Evolutionary conservation across 768 basidiomycete genomes (phyloP), one percentile per base, ranked within the genome.

Genomic region (Mycena pura): DNA sequence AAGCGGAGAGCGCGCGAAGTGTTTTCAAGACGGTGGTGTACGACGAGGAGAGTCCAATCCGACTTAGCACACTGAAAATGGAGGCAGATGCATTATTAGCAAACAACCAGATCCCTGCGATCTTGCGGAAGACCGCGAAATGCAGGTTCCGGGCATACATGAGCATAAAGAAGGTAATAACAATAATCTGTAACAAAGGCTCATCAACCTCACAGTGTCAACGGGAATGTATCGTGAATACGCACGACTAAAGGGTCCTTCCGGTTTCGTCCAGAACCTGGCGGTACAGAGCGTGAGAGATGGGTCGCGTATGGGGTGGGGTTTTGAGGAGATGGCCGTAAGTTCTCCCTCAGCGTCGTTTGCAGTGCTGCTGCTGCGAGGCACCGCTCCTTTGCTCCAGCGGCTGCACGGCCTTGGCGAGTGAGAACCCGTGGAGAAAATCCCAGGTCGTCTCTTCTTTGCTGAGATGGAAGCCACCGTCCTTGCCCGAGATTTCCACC

Each of bases 101-200:
- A 29, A 69, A 70, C 3, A 70, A 57, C 57, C 57, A 63, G 11
- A 66, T 34, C 17, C 67, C 62, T 22, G 68, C 38, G 14, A 71
- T 39, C 17, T 55, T 69, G 27, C 64, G 65, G 40, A 66, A 67
- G 25, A 57, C 25, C 19, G 64, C 66, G 45, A 65, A 58, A 28
- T 50, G 57, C 34, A 62, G 44, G 47, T 69, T 69, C 3, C 64
- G 27, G 19, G 64, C 57, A 28, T 57, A 65, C 52, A 69, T 53
- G 17, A 64, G 49, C 44, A 56, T 45, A 15, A 57, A 47, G 15
- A 48, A 49, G 5, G 56, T 49, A 40, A 57, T 41, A 38, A 57
- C 29, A 47, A 57, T 57, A 29, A 57, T 57, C 55, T 57, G 45
- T 1, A 14, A n/a, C 27, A 6, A 21, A n/a, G 6, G 1, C 1